Percentiles rank a stretch among this genome's conserved stretches.
Evolutionary conservation across 768 basidiomycete genomes (phyloP).

Genomic region (Mycena amicta): DNA sequence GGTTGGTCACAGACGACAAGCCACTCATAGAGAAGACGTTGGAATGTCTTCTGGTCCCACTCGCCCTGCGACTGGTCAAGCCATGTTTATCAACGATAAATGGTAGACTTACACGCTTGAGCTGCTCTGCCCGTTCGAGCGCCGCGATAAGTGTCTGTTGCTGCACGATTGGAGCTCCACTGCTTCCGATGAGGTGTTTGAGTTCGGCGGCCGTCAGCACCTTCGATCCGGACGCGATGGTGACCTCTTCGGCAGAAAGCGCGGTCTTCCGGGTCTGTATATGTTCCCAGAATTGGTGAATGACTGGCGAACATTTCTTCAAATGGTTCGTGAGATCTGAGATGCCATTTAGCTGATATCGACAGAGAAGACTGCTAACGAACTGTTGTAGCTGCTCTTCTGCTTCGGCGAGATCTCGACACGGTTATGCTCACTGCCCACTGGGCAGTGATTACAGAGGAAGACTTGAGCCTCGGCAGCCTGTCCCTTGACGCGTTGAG

Average conservation of each 20-base stretch:
- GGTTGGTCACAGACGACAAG: slow-evolving; percentile 4
- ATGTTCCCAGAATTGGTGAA: not conserved
- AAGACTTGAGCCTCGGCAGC: too few species aligned
- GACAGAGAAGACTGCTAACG: too few species aligned
- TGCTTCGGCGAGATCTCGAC: too few species aligned
- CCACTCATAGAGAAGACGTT: not conserved
- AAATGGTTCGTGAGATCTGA: too few species aligned
- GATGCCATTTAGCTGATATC: too few species aligned
- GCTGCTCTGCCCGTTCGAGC: not conserved
- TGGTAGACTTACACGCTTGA: not conserved
- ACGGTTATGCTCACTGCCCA: too few species aligned
- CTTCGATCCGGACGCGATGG: not conserved
- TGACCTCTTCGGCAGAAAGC: not conserved
- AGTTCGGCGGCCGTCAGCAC: not conserved
- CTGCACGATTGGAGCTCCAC: not conserved
- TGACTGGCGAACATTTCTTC: too few species aligned
- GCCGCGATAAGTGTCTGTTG: not conserved
- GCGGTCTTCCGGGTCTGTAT: not conserved
- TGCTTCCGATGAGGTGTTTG: not conserved
- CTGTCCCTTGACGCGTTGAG: too few species aligned
- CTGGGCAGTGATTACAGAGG: too few species aligned
- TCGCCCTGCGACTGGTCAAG: too few species aligned
- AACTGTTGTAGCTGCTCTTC: too few species aligned
- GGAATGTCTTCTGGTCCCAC: not conserved
- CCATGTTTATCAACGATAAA: too few species aligned